These are phyloP conservation scores for Solanum lignicaule DNA, from an alignment of 257 asterid genomes.

Conservation along the genomic window DNA sequence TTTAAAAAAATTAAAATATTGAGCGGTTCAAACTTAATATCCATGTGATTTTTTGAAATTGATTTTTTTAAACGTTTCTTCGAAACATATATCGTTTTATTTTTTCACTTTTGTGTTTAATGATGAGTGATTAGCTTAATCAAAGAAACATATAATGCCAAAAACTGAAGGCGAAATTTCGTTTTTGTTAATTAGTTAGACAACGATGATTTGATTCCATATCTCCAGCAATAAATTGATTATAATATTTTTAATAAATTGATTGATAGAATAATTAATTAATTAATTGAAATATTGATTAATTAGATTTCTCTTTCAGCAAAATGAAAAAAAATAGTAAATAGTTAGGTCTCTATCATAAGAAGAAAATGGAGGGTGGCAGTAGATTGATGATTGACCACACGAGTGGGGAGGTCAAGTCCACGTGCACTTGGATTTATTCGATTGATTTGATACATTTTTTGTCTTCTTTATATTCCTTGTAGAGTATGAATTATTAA, in stretches of 20 bases:
- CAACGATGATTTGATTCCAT: background rate
- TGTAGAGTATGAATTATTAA: background rate
- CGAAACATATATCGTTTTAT: background rate
- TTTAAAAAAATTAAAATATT: background rate
- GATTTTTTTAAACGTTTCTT: background rate
- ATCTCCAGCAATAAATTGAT: background rate
- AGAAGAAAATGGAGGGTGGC: conserved; percentile 2
- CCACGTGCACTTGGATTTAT: conserved; percentile 86
- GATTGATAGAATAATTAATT: background rate
- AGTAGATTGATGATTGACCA: conserved; percentile 50
- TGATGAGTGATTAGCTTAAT: background rate
- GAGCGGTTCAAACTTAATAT: background rate
- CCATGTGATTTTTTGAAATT: background rate
- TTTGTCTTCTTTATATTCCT: conserved; percentile 24
- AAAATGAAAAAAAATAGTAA: background rate
- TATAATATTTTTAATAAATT: background rate
- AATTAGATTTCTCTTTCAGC: background rate
- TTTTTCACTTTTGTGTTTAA: background rate
- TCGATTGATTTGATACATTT: conserved; percentile 34
- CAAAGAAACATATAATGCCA: background rate
- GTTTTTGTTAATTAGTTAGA: background rate
- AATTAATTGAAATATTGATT: background rate
- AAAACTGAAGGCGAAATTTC: background rate
- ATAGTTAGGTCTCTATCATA: background rate
- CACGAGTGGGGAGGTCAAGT: conserved; percentile 69